These are phyloP conservation scores for Rubroboletus satanas DNA, from an alignment of 768 basidiomycete species.

Conservation along the genomic window DNA sequence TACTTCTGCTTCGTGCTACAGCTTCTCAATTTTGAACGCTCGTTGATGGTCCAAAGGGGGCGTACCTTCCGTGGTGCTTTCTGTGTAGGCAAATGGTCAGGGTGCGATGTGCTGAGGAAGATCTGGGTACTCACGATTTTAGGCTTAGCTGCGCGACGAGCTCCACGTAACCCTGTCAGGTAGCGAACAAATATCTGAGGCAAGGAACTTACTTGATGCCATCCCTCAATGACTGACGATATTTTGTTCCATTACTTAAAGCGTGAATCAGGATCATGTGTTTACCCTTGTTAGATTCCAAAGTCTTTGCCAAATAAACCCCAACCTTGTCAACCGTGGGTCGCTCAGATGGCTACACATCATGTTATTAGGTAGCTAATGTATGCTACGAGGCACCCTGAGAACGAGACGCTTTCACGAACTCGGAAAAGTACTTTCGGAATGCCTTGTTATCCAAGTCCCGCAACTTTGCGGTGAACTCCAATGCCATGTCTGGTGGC, in stretches of 20 bases:
- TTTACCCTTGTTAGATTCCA: slow-evolving; percentile 33
- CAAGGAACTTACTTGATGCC: slow-evolving; percentile 28
- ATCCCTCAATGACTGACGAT: slow-evolving; percentile 17
- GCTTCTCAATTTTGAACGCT: background rate
- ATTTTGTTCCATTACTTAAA: slow-evolving; percentile 13
- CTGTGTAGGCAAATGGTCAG: slow-evolving; percentile 27
- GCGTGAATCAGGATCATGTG: slow-evolving; percentile 20
- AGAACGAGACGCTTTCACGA: slow-evolving; percentile 69
- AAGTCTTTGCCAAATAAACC: slow-evolving; percentile 31
- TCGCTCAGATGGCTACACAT: background rate
- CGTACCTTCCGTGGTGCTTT: slow-evolving; percentile 47
- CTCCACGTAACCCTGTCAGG: slow-evolving; percentile 19
- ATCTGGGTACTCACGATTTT: slow-evolving; percentile 39
- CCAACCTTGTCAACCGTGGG: background rate
- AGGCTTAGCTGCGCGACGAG: slow-evolving; percentile 33
- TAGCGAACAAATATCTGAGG: background rate
- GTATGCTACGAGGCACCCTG: slow-evolving; percentile 44
- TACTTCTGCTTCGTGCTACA: slow-evolving; percentile 68
- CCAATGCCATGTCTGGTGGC: slow-evolving; percentile 70
- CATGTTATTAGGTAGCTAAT: slow-evolving; percentile 4
- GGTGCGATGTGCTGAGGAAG: slow-evolving; percentile 15
- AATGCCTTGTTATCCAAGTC: slow-evolving; percentile 73
- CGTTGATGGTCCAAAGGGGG: background rate
- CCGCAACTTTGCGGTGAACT: slow-evolving; percentile 74
- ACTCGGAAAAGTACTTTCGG: slow-evolving; percentile 83